Percentiles rank a stretch among this genome's conserved stretches.
Evolutionary conservation across 179 eudicot genomes (phyloP).

Genomic region (Camellia oleifera): DNA sequence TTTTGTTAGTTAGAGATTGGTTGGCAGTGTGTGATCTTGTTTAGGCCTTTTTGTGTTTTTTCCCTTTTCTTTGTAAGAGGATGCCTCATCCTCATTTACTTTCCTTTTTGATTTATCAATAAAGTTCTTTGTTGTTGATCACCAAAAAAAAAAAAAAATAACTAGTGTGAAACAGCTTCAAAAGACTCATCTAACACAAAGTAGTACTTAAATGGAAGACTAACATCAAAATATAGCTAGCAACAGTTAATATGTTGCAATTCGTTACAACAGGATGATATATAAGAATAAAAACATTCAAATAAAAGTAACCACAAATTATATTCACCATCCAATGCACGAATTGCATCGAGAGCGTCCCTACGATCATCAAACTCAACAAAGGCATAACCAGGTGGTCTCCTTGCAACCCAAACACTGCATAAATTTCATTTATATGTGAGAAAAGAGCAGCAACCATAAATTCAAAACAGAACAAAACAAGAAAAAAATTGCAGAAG

Average conservation of each 20-base stretch:
- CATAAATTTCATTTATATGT: constrained; percentile 12
- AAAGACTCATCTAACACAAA: neutral
- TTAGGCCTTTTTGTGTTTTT: too few relatives aligned
- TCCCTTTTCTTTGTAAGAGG: too few relatives aligned
- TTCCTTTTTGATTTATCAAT: too few relatives aligned
- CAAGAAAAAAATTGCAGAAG: too few relatives aligned
- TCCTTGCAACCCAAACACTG: constrained; percentile 97
- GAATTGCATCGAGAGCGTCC: constrained; percentile 86
- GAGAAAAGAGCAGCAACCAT: neutral
- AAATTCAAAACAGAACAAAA: too few relatives aligned
- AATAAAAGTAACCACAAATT: neutral
- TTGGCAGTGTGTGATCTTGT: too few relatives aligned
- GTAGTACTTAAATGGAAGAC: neutral
- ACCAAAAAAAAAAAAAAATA: too few relatives aligned
- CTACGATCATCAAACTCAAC: constrained; percentile 84
- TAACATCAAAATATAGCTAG: neutral
- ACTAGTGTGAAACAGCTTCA: neutral
- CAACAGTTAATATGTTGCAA: neutral
- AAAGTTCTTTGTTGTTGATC: too few relatives aligned
- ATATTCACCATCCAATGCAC: constrained; percentile 59
- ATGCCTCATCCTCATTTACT: too few relatives aligned
- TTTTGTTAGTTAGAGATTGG: too few relatives aligned
- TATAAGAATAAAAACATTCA: neutral
- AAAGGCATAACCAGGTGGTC: constrained; percentile 94
- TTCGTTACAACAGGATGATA: neutral